A percentile compares a stretch with the other conserved stretches of the same genome.
Conservation (phyloP, 2,329 filamentous ascomycete species). For the Xylaria polymorpha region DNA sequence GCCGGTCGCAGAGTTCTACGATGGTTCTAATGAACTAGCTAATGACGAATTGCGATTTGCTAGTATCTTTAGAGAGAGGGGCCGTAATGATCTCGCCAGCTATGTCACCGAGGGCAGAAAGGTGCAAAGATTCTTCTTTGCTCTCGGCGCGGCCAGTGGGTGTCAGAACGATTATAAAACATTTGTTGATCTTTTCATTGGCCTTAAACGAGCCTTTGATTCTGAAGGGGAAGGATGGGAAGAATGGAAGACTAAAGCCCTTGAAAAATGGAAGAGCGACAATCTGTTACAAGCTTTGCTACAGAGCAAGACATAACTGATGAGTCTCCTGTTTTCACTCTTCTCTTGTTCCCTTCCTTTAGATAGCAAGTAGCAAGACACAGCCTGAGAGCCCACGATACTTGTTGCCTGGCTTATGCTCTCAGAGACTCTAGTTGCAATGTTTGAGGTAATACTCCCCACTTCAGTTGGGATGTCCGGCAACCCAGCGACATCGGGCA, state of each 20-base stretch:
- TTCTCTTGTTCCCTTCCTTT: too few species aligned
- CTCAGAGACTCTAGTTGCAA: too few species aligned
- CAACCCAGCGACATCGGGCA: too few species aligned
- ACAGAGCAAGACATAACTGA: too few species aligned
- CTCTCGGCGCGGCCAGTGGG: conserved; percentile 25
- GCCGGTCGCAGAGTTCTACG: conserved; percentile 51
- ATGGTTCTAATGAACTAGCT: conserved; percentile 47
- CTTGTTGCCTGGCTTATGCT: too few species aligned
- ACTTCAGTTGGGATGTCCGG: too few species aligned
- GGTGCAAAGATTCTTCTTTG: conserved; percentile 44
- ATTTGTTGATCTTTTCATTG: conserved; percentile 33
- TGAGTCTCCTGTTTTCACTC: too few species aligned
- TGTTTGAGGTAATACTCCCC: too few species aligned
- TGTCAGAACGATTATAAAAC: conserved; percentile 24
- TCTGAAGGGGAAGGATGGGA: conserved; percentile 20
- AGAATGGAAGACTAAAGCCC: conserved; percentile 27
- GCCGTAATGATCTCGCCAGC: conserved; percentile 42
- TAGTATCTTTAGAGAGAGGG: conserved; percentile 31
- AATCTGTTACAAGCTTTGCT: conserved; percentile 31
- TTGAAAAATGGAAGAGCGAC: conserved; percentile 27
- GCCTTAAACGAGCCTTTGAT: conserved; percentile 35
- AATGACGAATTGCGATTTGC: conserved; percentile 39
- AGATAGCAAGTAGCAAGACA: too few species aligned
- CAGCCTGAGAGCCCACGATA: too few species aligned
- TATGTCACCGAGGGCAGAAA: conserved; percentile 39